A percentile compares a stretch with the other conserved stretches of the same genome.
phyloP scores from a whole-genome alignment of 306 rosid species.

The Trifolium pratense region DNA sequence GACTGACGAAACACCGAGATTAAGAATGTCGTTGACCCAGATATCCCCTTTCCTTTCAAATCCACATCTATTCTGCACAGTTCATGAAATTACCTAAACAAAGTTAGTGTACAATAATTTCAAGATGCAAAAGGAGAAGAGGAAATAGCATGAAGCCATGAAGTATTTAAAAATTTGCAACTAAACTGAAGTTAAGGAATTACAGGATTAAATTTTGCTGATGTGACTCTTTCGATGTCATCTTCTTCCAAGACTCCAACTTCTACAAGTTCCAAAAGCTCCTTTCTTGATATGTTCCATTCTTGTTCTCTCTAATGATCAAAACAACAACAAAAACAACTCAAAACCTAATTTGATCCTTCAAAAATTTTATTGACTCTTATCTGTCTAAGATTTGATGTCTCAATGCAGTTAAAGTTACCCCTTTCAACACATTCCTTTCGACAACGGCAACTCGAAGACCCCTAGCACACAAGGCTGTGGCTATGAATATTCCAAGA shows the following conservation, averaged over 20 bases:
- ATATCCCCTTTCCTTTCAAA: conserved; percentile 90
- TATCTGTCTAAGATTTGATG: conserved; percentile 26
- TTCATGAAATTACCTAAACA: conserved; percentile 35
- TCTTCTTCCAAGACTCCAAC: conserved; percentile 76
- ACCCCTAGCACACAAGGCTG: conserved; percentile 83
- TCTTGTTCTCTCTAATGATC: conserved; percentile 90
- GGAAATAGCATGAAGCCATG: too few species aligned
- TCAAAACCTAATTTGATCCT: conserved; percentile 20
- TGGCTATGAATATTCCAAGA: conserved; percentile 90
- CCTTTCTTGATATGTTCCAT: conserved; percentile 93
- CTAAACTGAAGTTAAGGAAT: conserved; percentile 42
- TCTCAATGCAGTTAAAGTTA: conserved; percentile 43
- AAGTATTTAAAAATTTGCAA: background rate
- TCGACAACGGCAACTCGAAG: conserved; percentile 85
- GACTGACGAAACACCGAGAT: conserved; percentile 95
- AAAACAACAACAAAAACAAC: conserved; percentile 29
- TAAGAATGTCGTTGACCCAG: conserved; percentile 91
- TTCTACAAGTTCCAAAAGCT: conserved; percentile 83
- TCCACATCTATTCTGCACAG: conserved; percentile 92
- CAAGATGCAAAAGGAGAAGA: too few species aligned
- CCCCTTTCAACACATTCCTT: conserved; percentile 84
- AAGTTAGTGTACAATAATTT: too few species aligned
- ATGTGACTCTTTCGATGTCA: conserved; percentile 65
- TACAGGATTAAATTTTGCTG: conserved; percentile 86
- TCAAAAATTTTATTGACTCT: background rate